Base-by-base conservation (phyloP, 139 green algal species). In the Chlorokybus atmophyticus region DNA sequence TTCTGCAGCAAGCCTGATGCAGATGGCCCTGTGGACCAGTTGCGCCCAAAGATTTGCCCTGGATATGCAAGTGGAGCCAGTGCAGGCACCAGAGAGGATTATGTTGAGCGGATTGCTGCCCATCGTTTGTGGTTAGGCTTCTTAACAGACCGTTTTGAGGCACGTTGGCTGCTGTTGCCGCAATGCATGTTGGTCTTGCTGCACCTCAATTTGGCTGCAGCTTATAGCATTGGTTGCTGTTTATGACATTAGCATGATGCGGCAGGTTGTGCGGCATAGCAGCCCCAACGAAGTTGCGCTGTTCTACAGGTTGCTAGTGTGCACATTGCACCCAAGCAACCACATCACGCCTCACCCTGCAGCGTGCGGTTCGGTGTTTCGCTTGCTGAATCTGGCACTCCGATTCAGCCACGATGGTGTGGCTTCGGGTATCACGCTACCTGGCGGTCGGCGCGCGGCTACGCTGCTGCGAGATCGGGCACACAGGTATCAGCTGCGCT, bases 41-140 rank as follows among this genome's bases (percentile, higher is more conserved):
- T 70, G 30, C 42, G 57, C 21, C 62, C 62, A 19, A 55, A 69
- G 10, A n/a, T 70, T 10, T 25, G 23, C 2, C 19, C 58, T 14
- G 62, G 62, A 8, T 26, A 62, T 27, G 29, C 61, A 17, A 8
- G 14, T n/a, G 10, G 40, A 17, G 35, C 10, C 30, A 25, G 57
- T 24, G 3, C 17, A 21, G 27, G 44, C 3, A 28, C 55, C n/a
- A 21, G 5, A 8, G 29, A n/a, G 3, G 55, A 67, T 3, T 7
- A 27, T 4, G 60, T 70, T 55, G 57, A 68, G 38, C 52, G 39
- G 30, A 61, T 70, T 21, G 24, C 19, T 8, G 62, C 57, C 3
- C 62, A 70, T 32, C 14, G 17, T 17, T 10, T 68, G 8, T 68
- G 57, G 57, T 24, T 66, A 23, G 25, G 38, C 5, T 70, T 68